phyloP scores from a whole-genome alignment of 768 basidiomycete species.

The Sarcodon aspratus region DNA sequence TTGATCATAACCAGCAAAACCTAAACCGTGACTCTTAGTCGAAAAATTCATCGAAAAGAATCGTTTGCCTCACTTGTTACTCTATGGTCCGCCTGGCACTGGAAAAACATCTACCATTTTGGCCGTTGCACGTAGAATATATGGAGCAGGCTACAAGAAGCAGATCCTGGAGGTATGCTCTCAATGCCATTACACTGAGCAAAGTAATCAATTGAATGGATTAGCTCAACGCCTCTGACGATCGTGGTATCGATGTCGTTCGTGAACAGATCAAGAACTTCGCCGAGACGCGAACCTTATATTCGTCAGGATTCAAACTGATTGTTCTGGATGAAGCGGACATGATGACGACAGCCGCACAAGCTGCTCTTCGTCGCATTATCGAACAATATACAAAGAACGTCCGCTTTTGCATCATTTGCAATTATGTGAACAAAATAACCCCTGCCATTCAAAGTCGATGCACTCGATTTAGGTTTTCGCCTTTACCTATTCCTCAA shows the following conservation, averaged over 20 bases:
- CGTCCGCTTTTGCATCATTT: constrained; percentile 98
- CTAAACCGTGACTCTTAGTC: constrained; percentile 38
- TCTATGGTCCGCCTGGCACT: constrained; percentile 97
- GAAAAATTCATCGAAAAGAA: constrained; percentile 96
- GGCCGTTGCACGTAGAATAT: constrained; percentile 90
- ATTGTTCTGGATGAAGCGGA: constrained; percentile 99
- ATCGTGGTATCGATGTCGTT: constrained; percentile 97
- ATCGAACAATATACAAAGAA: constrained; percentile 99
- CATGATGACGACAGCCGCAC: constrained; percentile 99
- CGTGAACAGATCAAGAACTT: constrained; percentile 99
- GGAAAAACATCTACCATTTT: constrained; percentile 98
- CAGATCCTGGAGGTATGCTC: constrained; percentile 81
- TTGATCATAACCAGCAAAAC: not conserved
- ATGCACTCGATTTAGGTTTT: constrained; percentile 96
- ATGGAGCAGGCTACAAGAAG: constrained; percentile 75
- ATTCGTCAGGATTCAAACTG: constrained; percentile 91
- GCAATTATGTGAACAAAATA: constrained; percentile 99
- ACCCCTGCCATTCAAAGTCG: constrained; percentile 97
- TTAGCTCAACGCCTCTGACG: constrained; percentile 95
- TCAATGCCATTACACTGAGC: not conserved
- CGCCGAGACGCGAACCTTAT: constrained; percentile 87
- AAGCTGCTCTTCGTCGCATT: constrained; percentile 90
- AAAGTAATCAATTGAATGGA: constrained; percentile 1
- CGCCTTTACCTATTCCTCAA: constrained; percentile 76
- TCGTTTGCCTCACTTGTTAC: constrained; percentile 84